A percentile compares a stretch with the other conserved stretches of the same genome.
These are phyloP conservation scores for Oxyria digyna DNA, from an alignment of 148 eudicot species.

Conservation along the genomic window DNA sequence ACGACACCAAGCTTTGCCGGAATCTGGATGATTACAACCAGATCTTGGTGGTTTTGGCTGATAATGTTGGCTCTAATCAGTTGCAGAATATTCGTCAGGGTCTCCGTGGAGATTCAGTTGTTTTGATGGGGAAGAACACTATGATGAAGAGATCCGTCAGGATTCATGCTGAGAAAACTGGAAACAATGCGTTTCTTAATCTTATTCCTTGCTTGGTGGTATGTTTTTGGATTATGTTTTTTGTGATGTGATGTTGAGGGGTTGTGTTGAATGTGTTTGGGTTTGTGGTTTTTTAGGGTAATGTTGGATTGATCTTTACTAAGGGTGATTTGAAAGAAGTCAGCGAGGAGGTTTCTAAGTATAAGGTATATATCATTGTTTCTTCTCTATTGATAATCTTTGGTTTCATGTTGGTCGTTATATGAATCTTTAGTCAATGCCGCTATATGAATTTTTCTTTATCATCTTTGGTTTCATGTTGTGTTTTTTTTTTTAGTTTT, in stretches of 20 bases:
- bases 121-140: conserved; percentile 58
- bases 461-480: no score
- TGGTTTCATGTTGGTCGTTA: neutral
- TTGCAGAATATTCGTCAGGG: conserved; percentile 39
- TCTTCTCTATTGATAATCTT: no score
- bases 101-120: conserved; percentile 34
- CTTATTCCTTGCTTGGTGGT: conserved; percentile 29
- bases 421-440: no score
- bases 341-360: conserved; percentile 35
- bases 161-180: conserved; percentile 28
- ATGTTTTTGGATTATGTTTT: neutral
- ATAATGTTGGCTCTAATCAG: conserved; percentile 53
- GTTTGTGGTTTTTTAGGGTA: conserved; percentile 23
- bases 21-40: conserved; percentile 25
- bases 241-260: neutral
- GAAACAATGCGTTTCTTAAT: conserved; percentile 12
- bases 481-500: no score
- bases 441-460: no score
- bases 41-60: conserved; percentile 32
- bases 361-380: no score
- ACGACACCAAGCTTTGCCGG: conserved; percentile 25
- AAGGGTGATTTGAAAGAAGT: conserved; percentile 54
- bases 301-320: conserved; percentile 50
- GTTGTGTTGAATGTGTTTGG: neutral
- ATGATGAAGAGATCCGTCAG: conserved; percentile 43